Percentiles rank a stretch among this genome's conserved stretches.
These are phyloP conservation scores for Thalassiosira delicatula DNA, from an alignment of 352 stramenopile genomes.

Conservation along the genomic window DNA sequence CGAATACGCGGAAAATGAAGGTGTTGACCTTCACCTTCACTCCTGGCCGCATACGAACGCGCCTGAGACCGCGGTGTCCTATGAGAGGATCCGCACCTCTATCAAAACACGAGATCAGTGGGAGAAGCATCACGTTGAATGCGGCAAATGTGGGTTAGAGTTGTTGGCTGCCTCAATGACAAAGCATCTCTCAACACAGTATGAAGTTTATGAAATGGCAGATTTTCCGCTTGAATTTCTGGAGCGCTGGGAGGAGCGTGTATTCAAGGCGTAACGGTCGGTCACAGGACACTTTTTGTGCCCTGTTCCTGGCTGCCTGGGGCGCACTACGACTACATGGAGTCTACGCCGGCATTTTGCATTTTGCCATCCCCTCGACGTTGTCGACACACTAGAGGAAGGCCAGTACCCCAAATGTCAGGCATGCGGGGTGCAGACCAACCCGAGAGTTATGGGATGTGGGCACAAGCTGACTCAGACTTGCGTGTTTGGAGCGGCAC, in stretches of 20 bases:
- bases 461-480: background rate
- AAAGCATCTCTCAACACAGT: background rate
- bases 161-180: background rate
- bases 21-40: slow-evolving; percentile 12
- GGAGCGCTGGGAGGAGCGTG: background rate
- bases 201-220: background rate
- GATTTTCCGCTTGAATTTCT: background rate
- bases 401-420: background rate
- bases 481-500: background rate
- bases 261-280: background rate
- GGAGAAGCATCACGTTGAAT: background rate
- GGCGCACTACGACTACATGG: background rate
- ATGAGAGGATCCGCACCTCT: background rate
- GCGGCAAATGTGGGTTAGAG: background rate
- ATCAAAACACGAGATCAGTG: background rate
- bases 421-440: background rate
- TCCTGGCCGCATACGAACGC: slow-evolving; percentile 8
- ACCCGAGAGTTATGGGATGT: background rate
- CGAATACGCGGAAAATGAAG: slow-evolving; percentile 11
- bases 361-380: background rate
- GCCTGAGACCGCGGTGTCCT: background rate
- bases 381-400: background rate
- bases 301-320: background rate
- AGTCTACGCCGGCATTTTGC: background rate
- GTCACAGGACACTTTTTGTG: background rate